Evolutionary conservation across 2,329 filamentous ascomycete genomes (phyloP), one percentile per base, ranked within the genome.

Genomic region (Sclerotinia glacialis): DNA sequence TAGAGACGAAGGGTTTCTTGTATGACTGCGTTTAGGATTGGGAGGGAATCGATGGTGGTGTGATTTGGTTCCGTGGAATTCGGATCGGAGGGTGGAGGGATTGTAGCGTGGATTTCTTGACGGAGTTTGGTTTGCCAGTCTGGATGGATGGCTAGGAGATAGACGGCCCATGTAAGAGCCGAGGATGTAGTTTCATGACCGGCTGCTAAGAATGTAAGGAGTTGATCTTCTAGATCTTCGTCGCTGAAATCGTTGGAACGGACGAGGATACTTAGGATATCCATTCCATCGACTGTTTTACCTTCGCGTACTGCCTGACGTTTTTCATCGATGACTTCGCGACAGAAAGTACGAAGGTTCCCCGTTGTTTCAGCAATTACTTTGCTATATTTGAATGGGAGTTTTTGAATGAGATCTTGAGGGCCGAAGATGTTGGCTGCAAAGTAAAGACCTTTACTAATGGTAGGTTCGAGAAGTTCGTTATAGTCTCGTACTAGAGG

Each of bases 151-250:
- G 85, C 82, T 8, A 92, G 82, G 21, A 61, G 58, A 49, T 49
- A 61, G 5, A 61, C 89, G 86, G 11, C 84, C 89, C 90, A 94
- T 21, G 87, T 89, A 73, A 94, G 81, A 44, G 90, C 83, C 1
- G 87, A 84, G 1, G 91, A 86, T 0, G 90, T 93, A 1, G 91
- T 93, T 79, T 93, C 90, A 76, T 94, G 91, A 42, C 83, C 89
- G 0, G 92, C 92, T 2, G 89, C 89, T 9, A 96, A 83, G 79
- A 95, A 95, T 0, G 91, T 95, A 88, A 95, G 93, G 75, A 94
- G 84, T 78, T 96, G 92, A 75, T 95, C 89, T 46, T 92, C 85
- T 21, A 96, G 83, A 69, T 91, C 86, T 52, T 91, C 88, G 69
- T 95, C 90, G 14, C 79, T 84, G 78, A 96, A 95, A 21, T 82